Conservation (phyloP, 1,284 basidiomycete species). For the Cutaneotrichosporon arboriforme region DNA sequence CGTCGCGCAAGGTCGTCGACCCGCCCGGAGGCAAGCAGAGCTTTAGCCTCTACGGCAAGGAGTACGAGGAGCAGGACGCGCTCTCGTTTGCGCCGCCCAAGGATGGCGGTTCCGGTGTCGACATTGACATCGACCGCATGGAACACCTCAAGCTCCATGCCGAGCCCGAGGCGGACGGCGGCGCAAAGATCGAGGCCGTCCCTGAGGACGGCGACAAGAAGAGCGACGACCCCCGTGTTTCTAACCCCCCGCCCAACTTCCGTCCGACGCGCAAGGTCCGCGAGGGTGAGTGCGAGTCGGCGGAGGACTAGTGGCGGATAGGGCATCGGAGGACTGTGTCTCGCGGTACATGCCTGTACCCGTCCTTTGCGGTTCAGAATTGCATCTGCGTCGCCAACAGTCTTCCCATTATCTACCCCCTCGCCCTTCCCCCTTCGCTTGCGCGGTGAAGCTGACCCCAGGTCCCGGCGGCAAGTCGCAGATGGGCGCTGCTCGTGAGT, state of each 20-base stretch:
- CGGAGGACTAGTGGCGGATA: no score
- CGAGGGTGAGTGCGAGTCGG: slow-evolving; percentile 42
- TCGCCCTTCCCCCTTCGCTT: not conserved
- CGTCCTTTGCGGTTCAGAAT: no score
- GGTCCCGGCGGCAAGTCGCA: slow-evolving; percentile 43
- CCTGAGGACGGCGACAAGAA: not conserved
- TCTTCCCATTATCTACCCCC: not conserved
- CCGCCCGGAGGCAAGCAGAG: slow-evolving; percentile 44
- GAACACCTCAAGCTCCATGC: slow-evolving; percentile 43
- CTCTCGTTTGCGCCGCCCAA: slow-evolving; percentile 43
- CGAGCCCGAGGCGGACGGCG: slow-evolving; percentile 37
- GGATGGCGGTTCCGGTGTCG: slow-evolving; percentile 38
- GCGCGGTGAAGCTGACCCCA: slow-evolving; percentile 12
- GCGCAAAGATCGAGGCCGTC: slow-evolving; percentile 37
- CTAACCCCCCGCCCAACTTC: slow-evolving; percentile 40
- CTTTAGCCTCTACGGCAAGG: slow-evolving; percentile 37
- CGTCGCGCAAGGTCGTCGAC: slow-evolving; percentile 45
- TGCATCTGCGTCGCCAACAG: not conserved
- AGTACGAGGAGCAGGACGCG: slow-evolving; percentile 46
- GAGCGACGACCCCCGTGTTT: slow-evolving; percentile 13
- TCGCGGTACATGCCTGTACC: no score
- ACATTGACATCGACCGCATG: slow-evolving; percentile 40
- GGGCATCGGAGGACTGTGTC: no score
- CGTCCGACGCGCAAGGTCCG: slow-evolving; percentile 45
- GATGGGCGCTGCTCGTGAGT: slow-evolving; percentile 37